Percentiles rank a stretch among this genome's conserved stretches.
Conservation (phyloP, 1,284 basidiomycete genomes). For the Mycena citricolor region DNA sequence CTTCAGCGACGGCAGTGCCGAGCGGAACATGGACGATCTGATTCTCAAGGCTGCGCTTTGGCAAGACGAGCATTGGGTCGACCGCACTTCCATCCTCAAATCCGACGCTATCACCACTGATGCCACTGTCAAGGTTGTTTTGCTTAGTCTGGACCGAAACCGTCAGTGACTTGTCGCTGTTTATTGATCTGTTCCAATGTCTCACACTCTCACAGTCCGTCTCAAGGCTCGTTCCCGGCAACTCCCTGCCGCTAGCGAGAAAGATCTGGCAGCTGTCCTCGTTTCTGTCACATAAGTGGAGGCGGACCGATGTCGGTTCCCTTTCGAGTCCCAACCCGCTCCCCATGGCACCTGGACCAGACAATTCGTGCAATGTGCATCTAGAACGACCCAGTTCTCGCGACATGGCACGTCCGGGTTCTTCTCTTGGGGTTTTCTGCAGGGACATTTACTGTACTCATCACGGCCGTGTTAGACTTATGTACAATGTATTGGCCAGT, state of each 20-base stretch:
- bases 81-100: conserved; percentile 74
- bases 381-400: no score
- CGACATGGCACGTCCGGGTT: conserved; percentile 23
- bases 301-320: conserved; percentile 1
- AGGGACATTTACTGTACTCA: conserved; percentile 12
- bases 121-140: conserved; percentile 75
- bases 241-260: conserved; percentile 74
- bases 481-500: no score
- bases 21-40: conserved; percentile 90
- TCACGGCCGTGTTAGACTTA: no score
- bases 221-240: conserved; percentile 83
- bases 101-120: conserved; percentile 34
- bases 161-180: conserved; percentile 49
- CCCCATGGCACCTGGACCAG: conserved; percentile 16
- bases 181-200: conserved; percentile 11
- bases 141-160: conserved; percentile 92
- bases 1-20: conserved; percentile 58
- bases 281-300: conserved; percentile 39
- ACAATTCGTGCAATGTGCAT: conserved; percentile 12
- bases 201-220: conserved; percentile 51
- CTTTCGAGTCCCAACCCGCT: conserved; percentile 16
- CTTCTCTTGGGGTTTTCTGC: conserved; percentile 12
- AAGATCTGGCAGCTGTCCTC: conserved; percentile 67
- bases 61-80: conserved; percentile 91
- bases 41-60: conserved; percentile 90